These are phyloP conservation scores for Euryodendron excelsum DNA, from an alignment of 148 eudicot species.

Conservation along the genomic window DNA sequence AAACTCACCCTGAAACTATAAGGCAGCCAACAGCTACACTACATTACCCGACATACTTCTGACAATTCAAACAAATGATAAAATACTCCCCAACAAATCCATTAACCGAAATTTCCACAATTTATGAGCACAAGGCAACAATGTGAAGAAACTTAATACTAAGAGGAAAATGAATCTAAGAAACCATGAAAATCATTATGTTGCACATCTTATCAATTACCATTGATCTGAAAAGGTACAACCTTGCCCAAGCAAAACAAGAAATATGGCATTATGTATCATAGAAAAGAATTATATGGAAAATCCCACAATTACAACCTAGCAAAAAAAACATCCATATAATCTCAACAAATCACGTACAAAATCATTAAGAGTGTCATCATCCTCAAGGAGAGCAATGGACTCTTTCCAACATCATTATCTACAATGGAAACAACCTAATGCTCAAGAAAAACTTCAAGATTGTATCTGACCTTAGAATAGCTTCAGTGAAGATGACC, in stretches of 20 bases:
- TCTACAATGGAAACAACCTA: slow-evolving; percentile 10
- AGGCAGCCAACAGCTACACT: too few relatives aligned
- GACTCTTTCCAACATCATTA: slow-evolving; percentile 6
- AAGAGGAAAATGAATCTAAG: too few relatives aligned
- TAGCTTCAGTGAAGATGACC: slow-evolving; percentile 23
- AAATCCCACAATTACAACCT: not conserved
- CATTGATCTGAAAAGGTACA: not conserved
- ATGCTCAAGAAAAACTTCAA: not conserved
- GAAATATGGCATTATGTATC: not conserved
- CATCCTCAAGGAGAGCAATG: not conserved
- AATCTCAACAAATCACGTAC: not conserved
- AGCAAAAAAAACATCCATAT: not conserved
- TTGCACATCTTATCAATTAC: not conserved
- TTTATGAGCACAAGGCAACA: not conserved
- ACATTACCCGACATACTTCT: too few relatives aligned
- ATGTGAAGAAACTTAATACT: not conserved
- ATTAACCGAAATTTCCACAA: not conserved
- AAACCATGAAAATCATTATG: not conserved
- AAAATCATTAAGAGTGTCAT: slow-evolving; percentile 3
- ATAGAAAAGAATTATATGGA: not conserved
- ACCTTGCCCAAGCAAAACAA: not conserved
- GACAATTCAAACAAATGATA: too few relatives aligned
- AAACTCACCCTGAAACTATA: too few relatives aligned
- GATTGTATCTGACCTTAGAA: slow-evolving; percentile 15
- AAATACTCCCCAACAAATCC: too few relatives aligned